Base-by-base conservation (phyloP, 257 asterid genomes). In the Lycium ferocissimum region DNA sequence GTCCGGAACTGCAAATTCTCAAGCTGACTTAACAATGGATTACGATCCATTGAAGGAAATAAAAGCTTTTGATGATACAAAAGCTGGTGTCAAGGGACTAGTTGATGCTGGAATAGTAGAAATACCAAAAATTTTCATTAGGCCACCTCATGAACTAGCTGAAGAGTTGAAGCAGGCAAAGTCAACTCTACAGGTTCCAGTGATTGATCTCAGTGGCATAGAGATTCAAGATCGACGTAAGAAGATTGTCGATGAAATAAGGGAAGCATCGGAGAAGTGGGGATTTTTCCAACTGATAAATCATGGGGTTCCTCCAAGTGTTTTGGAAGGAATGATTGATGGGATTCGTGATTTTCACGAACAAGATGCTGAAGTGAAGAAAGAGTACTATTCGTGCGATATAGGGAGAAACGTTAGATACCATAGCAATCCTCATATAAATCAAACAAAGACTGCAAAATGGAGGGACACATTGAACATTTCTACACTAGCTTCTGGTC, bases 391-490 rank as follows among this genome's bases (percentile, higher is more conserved):
- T 45, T 81, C 92, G 0, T 81, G 88, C 0, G 98, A 90, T 14
- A 0, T 2, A 17, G 9, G 1, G 59, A 37, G 2, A 82, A 87
- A 78, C 58, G 95, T 94, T 58, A 92, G 86, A 70, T 94, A 85
- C 73, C 85, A 73, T 0, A 95, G 96, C 87, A 93, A 91, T 49
- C 79, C 91, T 71, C 98, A 92, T 66, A 62, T 91, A 47, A 91
- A 87, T 33, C 82, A 83, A 1, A 85, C 97, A 35, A 67, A 85
- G 10, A 82, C 93, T 18, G 96, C 95, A 6, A 88, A 87, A 83
- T 95, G 97, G 97, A 92, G 92, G 80, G 98, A 95, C 66, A 86
- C 96, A 5, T 82, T 94, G 88, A 85, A 90, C 2, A 75, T 95
- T 38, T 87, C 92, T 37, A 40, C 86, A 14, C 3, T 8, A 26